phyloP scores from a whole-genome alignment of 306 rosid genomes.

The Alnus glutinosa region DNA sequence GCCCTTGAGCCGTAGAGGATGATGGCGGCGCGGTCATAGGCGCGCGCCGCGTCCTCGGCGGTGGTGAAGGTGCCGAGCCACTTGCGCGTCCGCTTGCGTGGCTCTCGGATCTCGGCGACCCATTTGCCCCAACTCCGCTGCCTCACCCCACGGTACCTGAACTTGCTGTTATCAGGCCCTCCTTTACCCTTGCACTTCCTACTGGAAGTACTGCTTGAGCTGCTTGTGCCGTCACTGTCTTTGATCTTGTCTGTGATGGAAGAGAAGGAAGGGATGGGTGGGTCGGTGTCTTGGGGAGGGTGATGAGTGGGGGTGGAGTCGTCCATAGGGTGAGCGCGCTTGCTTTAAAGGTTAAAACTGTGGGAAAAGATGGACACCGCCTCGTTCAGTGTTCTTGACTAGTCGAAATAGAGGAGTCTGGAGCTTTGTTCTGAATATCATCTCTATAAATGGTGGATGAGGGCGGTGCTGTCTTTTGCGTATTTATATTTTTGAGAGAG shows the following conservation, averaged over 20 bases:
- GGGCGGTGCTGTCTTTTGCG: constrained; percentile 67
- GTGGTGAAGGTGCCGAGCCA: constrained; percentile 96
- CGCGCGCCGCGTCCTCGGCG: constrained; percentile 92
- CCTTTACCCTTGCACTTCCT: constrained; percentile 74
- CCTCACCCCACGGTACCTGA: constrained; percentile 85
- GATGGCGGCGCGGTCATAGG: constrained; percentile 93
- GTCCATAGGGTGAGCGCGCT: constrained; percentile 41
- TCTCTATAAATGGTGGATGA: constrained; percentile 67
- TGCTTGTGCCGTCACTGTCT: background rate
- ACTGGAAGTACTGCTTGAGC: background rate
- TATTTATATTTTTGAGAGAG: constrained; percentile 13
- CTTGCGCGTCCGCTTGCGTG: constrained; percentile 80
- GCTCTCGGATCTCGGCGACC: constrained; percentile 99
- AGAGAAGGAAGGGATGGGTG: constrained; percentile 35
- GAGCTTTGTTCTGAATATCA: constrained; percentile 45
- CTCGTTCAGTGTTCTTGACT: constrained; percentile 78
- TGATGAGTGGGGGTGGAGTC: constrained; percentile 27
- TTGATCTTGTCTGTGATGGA: constrained; percentile 18
- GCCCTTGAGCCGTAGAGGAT: constrained; percentile 85
- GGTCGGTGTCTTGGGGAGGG: constrained; percentile 33
- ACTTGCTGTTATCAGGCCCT: constrained; percentile 94
- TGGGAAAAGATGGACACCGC: constrained; percentile 42
- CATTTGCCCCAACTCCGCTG: constrained; percentile 99
- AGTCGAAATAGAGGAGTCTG: constrained; percentile 35
- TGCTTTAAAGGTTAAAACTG: constrained; percentile 20